Evolutionary conservation across 192 early-diverging fungal species (phyloP).

Genomic region (Entophlyctis helioformis): DNA sequence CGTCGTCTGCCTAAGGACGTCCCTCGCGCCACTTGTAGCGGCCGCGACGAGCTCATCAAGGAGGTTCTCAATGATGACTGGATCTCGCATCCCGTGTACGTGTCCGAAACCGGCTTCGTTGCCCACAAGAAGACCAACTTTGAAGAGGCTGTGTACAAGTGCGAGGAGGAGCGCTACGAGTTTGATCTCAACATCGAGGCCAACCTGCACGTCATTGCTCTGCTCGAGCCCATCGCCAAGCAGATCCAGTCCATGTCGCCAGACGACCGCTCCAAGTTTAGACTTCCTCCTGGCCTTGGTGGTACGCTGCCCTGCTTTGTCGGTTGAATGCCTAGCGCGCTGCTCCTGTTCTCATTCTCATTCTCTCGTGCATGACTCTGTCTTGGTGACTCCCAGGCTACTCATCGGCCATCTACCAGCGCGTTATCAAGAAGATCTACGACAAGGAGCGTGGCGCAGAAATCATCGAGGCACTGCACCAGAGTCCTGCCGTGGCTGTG

Average conservation of each 20-base stretch:
- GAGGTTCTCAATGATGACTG: conserved; percentile 97
- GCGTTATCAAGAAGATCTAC: conserved; percentile 94
- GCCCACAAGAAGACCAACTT: conserved; percentile 82
- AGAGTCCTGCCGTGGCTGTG: conserved; percentile 80
- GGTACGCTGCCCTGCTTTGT: conserved; percentile 39
- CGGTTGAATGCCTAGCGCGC: no score
- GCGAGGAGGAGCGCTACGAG: conserved; percentile 95
- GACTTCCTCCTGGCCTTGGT: conserved; percentile 63
- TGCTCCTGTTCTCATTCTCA: no score
- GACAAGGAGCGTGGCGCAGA: conserved; percentile 75
- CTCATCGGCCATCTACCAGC: conserved; percentile 77
- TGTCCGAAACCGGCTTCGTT: conserved; percentile 85
- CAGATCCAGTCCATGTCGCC: conserved; percentile 69
- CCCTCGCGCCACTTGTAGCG: conserved; percentile 56
- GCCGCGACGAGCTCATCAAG: conserved; percentile 80
- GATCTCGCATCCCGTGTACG: conserved; percentile 86
- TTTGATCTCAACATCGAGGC: conserved; percentile 97
- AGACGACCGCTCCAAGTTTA: conserved; percentile 66
- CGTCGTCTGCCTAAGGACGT: conserved; percentile 38
- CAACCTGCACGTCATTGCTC: conserved; percentile 75
- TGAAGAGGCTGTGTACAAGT: conserved; percentile 90
- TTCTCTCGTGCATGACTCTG: no score
- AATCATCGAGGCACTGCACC: conserved; percentile 84
- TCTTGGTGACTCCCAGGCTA: conserved; percentile 12
- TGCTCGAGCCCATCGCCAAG: conserved; percentile 81